Conservation (phyloP, 805 yeast genomes). For the Candida boleticola region DNA sequence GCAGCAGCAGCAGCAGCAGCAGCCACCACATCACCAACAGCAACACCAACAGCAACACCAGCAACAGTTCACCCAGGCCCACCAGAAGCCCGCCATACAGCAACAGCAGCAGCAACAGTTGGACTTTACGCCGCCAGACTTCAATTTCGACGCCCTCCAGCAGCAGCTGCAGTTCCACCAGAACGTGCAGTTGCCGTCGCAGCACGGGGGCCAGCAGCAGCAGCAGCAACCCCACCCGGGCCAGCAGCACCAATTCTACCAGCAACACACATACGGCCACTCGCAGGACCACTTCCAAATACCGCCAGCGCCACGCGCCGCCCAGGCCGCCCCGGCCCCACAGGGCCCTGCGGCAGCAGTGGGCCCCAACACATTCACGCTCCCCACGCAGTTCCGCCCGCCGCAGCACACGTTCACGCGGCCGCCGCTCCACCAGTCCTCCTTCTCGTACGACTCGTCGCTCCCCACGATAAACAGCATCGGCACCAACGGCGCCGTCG, state of each 20-base stretch:
- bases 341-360: too few species aligned
- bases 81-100: neutral
- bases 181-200: neutral
- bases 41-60: neutral
- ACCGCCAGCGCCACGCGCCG: conserved; percentile 4
- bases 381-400: conserved; percentile 2
- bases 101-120: neutral
- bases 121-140: too few species aligned
- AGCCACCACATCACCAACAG: too few species aligned
- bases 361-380: conserved; percentile 1
- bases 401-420: conserved; percentile 1
- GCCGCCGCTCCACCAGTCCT: conserved; percentile 2
- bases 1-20: too few species aligned
- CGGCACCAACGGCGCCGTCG: neutral
- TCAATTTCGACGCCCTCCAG: too few species aligned
- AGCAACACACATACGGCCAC: conserved; percentile 12
- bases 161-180: neutral
- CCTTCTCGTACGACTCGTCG: conserved; percentile 1
- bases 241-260: conserved; percentile 11
- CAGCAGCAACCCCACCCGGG: conserved; percentile 1
- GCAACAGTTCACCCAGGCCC: neutral
- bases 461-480: neutral
- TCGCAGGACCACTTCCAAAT: neutral
- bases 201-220: neutral
- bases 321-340: neutral